Base-by-base conservation (phyloP, 208 protist genomes). In the Angomonas desouzai region DNA sequence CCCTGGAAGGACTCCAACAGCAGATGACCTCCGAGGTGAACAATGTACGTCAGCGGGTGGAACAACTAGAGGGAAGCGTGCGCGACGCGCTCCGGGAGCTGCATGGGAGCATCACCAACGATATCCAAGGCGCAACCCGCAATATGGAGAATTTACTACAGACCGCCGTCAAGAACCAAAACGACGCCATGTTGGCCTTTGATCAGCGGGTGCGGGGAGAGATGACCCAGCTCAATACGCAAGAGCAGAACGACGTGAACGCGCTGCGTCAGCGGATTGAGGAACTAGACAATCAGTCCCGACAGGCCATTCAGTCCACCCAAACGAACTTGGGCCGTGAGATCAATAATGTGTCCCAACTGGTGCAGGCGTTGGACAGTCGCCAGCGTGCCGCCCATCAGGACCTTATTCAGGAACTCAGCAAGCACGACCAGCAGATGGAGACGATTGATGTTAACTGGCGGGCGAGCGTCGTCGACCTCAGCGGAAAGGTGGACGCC, bases 361-460 rank as follows among this genome's bases (percentile, higher is more conserved):
- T 79, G 32, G 74, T 74, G 64, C 89, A 92, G 62, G 64, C 60
- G 25, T 67, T 81, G 2, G 86, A 91, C 51, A 65, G 60, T 6
- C 76, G 72, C 2, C 72, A 89, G 62, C 71, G 69, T 43, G 49
- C 69, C 1, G 68, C 75, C 10, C 82, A 95, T 33, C 85, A 95
- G 65, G 65, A 74, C 30, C 56, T 92, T 20, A 36, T 90, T 49
- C 71, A 84, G 49, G 85, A 92, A 66, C 68, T 95, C 18, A 60
- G 75, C 23, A 85, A 88, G 64, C 81, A 92, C 60, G 79, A 90
- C 27, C 60, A 71, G 25, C 78, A 87, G 29, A 72, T 91, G 57
- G 84, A 92, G 62, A 77, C 66, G 0, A 76, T 92, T 25, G 84
- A 95, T 49, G 48, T 82, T 1, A 91, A 78, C 70, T 95, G 83